Base-by-base conservation (phyloP, 306 rosid species). In the Senna siamea region DNA sequence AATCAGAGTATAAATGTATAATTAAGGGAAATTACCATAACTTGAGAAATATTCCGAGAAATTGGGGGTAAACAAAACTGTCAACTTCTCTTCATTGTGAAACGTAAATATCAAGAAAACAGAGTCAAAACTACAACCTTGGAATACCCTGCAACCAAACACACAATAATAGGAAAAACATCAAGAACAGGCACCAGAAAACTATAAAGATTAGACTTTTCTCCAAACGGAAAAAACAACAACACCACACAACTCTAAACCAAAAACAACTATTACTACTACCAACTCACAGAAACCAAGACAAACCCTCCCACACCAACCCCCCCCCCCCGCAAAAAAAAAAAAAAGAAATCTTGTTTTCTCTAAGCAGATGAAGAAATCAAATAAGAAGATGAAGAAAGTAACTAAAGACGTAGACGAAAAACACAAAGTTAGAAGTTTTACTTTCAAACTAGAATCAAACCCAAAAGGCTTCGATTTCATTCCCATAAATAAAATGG, bases 51-150 rank as follows among this genome's bases (percentile, higher is more conserved):
- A 56, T 57, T 58, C 48, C 77, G 63, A 60, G 75, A 81, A 65
- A 61, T 65, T 2, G 34, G 52, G 40, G 50, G 50, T 41, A 12
- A 35, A 74, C 10, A 20, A 43, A 26, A 47, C 63, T 44, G 38
- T 62, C 85, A 81, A 44, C 32, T 26, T 55, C 77, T 71, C 73
- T 28, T 69, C 81, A 79, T 81, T 18, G 28, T 13, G 28, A 69
- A 72, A 78, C 87, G 80, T 76, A 58, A 75, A 80, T 79, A 84
- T 78, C 82, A 86, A 85, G 80, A 32, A 66, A 86, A 73, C 74
- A 79, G 68, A 75, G 54, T 61, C 81, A 60, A 51, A 63, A 64
- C 60, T 47, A 57, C 46, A 18, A 37, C 66, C 60, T 14, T 57
- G 18, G 64, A 72, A 56, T 4, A 46, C 78, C 76, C 84, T 85